Percentiles rank a stretch among this genome's conserved stretches.
These are phyloP conservation scores for Trypanosoma scelopori DNA, from an alignment of 208 protist species.

Conservation along the genomic window DNA sequence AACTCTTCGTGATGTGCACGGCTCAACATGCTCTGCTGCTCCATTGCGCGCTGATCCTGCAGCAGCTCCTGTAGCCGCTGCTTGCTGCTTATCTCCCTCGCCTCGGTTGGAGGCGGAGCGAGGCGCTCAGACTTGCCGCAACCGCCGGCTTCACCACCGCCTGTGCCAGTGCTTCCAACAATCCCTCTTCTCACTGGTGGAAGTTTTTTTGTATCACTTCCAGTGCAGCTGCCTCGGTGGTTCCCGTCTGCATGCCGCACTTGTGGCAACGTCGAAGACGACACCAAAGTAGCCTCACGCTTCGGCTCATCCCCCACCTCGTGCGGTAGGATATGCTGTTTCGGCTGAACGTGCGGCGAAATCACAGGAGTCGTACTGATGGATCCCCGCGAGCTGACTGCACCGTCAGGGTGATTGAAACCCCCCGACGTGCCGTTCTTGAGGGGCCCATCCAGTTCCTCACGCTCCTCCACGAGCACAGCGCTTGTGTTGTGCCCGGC, in stretches of 20 bases:
- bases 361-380: constrained; percentile 28
- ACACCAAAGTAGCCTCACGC: constrained; percentile 33
- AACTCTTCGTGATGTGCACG: constrained; percentile 44
- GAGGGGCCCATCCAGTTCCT: neutral
- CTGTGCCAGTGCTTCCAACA: neutral
- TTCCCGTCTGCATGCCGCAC: neutral
- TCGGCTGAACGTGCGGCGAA: constrained; percentile 19
- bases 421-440: neutral
- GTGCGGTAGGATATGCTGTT: constrained; percentile 33
- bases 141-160: neutral
- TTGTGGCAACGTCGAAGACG: constrained; percentile 1
- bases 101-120: neutral
- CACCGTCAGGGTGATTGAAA: neutral
- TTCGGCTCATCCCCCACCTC: constrained; percentile 25
- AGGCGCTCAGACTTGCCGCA: neutral
- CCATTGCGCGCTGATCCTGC: constrained; percentile 54
- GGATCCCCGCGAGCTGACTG: neutral
- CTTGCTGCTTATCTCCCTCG: constrained; percentile 7
- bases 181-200: constrained; percentile 4
- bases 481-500: constrained; percentile 22
- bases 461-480: constrained; percentile 9
- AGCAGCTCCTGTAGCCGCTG: constrained; percentile 63
- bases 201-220: constrained; percentile 5
- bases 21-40: constrained; percentile 33
- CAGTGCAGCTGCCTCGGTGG: too few species aligned